A percentile compares a stretch with the other conserved stretches of the same genome.
Conservation (phyloP, 139 green algal species). For the Haematococcus lacustris region DNA sequence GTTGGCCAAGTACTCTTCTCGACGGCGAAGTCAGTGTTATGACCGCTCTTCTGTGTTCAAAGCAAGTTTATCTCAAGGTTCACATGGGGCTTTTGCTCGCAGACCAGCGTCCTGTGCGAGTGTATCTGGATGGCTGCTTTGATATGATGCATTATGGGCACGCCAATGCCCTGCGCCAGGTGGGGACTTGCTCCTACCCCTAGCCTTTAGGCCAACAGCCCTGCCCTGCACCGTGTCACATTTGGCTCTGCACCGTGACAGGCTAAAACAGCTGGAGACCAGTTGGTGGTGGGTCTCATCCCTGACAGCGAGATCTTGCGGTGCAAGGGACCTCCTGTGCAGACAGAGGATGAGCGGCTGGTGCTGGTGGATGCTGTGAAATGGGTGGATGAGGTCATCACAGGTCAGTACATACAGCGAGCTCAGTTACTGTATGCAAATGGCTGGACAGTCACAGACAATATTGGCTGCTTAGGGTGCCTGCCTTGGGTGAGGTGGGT, state of each 20-base stretch:
- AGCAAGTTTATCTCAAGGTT: not conserved
- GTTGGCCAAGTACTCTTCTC: slow-evolving; percentile 71
- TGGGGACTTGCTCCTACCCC: too few species aligned
- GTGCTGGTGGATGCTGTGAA: slow-evolving; percentile 86
- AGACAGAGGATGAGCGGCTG: slow-evolving; percentile 82
- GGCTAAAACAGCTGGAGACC: slow-evolving; percentile 79
- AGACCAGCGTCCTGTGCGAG: slow-evolving; percentile 68
- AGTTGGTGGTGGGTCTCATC: slow-evolving; percentile 93
- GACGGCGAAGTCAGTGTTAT: slow-evolving; percentile 52
- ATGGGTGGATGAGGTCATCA: slow-evolving; percentile 98
- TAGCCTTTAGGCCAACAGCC: too few species aligned
- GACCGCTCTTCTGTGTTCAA: too few species aligned
- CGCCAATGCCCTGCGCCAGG: slow-evolving; percentile 94
- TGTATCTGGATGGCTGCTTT: slow-evolving; percentile 99
- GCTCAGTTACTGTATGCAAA: too few species aligned
- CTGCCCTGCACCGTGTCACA: too few species aligned
- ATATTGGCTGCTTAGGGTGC: too few species aligned
- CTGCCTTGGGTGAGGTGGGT: too few species aligned
- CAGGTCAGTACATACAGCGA: too few species aligned
- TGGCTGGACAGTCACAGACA: too few species aligned
- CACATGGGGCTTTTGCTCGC: not conserved
- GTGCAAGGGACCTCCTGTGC: slow-evolving; percentile 88
- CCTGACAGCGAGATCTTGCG: slow-evolving; percentile 88
- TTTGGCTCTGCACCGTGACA: too few species aligned
- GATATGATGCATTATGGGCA: slow-evolving; percentile 99